Base-by-base conservation (phyloP, 306 rosid genomes). In the Pterocarpus macrocarpus region DNA sequence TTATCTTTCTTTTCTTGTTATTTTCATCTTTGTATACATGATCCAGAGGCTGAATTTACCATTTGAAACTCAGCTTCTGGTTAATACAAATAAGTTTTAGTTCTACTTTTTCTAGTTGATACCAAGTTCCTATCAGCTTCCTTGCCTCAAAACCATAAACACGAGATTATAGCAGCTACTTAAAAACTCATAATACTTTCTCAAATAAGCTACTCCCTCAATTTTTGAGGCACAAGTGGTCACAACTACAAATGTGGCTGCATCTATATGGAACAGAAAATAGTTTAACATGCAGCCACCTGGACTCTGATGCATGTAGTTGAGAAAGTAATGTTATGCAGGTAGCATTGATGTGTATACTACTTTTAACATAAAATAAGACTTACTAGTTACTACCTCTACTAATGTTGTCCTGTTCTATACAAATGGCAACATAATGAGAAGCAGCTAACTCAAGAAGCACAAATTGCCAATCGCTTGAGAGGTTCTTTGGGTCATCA, bases 351-450 rank as follows among this genome's bases (percentile, higher is more conserved):
- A 22, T 22, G 28, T 22, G 28, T 22, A 22, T 22, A 22, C 28
- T 22, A 22, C 28, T 22, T 22, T 22, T 22, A 22, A 22, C 28
- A 22, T 1, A 22, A 22, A 22, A 22, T 22, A 22, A 22, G 28
- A 22, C 28, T 22, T 22, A 22, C 28, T 22, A 39, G 39, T 22
- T 56, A 32, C 9, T 79, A 92, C 97, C 94, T 88, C 74, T 75
- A 58, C 70, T 7, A 36, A 64, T 82, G 74, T 39, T 62, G 36
- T 81, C 93, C 17, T 79, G 88, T 82, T 89, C 90, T 75, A 82
- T 56, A 76, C 99, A 95, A 82, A 91, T 71, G 39, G 97, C 92
- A 75, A 92, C 97, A 80, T 87, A 93, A 87, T 93, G 97, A 76
- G 99, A 91, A 67, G 92, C 89, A 13, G 28, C 28, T 22, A 22